Conservation (phyloP, 2,329 filamentous ascomycete genomes). For the Shiraia bambusicola region DNA sequence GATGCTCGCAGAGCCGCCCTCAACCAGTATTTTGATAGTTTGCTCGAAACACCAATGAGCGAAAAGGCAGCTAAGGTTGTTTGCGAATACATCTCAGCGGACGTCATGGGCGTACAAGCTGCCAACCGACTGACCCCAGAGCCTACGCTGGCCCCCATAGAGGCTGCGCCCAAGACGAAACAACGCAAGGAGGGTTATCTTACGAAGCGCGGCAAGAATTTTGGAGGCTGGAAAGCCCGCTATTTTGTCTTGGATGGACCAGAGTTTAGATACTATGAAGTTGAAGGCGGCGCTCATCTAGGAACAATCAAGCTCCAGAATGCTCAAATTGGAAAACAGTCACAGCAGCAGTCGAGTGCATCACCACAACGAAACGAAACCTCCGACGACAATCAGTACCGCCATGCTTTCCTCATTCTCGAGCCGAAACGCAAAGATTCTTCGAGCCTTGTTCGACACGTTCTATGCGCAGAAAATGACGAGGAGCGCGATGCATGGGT, state of each 20-base stretch:
- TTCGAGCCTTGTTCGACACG: conserved; percentile 82
- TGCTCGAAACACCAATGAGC: conserved; percentile 81
- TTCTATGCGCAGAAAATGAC: conserved; percentile 94
- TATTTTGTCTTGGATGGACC: conserved; percentile 71
- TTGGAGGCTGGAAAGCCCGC: conserved; percentile 94
- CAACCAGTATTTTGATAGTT: conserved; percentile 80
- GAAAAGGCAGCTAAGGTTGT: conserved; percentile 74
- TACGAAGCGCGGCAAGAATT: conserved; percentile 97
- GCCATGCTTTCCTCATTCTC: conserved; percentile 90
- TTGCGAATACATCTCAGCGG: conserved; percentile 79
- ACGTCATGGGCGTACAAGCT: conserved; percentile 61
- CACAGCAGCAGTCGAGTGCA: conserved; percentile 60
- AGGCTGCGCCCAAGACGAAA: conserved; percentile 53
- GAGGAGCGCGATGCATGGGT: conserved; percentile 93
- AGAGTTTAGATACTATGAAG: conserved; percentile 85
- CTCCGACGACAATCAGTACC: conserved; percentile 88
- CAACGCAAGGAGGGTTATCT: conserved; percentile 84
- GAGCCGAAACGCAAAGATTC: conserved; percentile 98
- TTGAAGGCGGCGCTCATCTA: conserved; percentile 83
- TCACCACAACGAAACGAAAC: conserved; percentile 67
- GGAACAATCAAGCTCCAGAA: conserved; percentile 90
- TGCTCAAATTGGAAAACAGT: conserved; percentile 93
- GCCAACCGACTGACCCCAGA: conserved; percentile 60
- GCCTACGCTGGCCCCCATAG: conserved; percentile 46
- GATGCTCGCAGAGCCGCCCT: conserved; percentile 81